These are phyloP conservation scores for Penicillium riverlandense DNA, from an alignment of 495 filamentous ascomycete genomes.

Conservation along the genomic window DNA sequence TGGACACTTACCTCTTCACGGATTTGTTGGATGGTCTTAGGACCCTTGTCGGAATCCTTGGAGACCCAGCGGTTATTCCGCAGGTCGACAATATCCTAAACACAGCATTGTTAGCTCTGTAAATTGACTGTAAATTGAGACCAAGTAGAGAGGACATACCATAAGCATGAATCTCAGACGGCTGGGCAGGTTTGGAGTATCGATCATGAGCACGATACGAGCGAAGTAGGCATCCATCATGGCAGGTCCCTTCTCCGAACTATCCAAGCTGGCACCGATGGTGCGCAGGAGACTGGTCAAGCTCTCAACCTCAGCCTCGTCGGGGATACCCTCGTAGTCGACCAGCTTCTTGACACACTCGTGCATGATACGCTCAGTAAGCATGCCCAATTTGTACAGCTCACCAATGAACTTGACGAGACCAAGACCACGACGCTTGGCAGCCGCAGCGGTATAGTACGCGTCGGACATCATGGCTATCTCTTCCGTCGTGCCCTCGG, in stretches of 20 bases:
- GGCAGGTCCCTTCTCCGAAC: constrained; percentile 65
- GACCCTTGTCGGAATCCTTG: constrained; percentile 83
- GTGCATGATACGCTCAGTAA: constrained; percentile 99
- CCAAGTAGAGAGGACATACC: constrained; percentile 33
- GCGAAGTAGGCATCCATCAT: constrained; percentile 94
- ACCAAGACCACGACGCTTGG: constrained; percentile 94
- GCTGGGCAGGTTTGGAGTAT: constrained; percentile 71
- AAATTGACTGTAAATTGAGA: not conserved
- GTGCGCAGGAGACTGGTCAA: constrained; percentile 87
- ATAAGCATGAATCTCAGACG: constrained; percentile 92
- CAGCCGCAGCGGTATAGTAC: constrained; percentile 92
- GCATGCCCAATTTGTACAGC: constrained; percentile 96
- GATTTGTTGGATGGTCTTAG: constrained; percentile 91
- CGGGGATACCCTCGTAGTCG: constrained; percentile 87
- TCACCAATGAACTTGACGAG: constrained; percentile 99
- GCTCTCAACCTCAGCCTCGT: constrained; percentile 93
- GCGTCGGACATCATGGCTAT: constrained; percentile 85
- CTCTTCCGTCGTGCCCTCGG: constrained; percentile 70
- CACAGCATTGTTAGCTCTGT: constrained; percentile 2
- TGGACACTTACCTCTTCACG: constrained; percentile 61
- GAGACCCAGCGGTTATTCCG: constrained; percentile 66
- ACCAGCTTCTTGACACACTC: constrained; percentile 96
- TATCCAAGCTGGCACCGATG: constrained; percentile 79
- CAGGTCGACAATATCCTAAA: constrained; percentile 76
- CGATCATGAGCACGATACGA: constrained; percentile 73